A percentile compares a stretch with the other conserved stretches of the same genome.
Evolutionary conservation across 345 rosid genomes (phyloP).

Genomic region (Populus nigra): DNA sequence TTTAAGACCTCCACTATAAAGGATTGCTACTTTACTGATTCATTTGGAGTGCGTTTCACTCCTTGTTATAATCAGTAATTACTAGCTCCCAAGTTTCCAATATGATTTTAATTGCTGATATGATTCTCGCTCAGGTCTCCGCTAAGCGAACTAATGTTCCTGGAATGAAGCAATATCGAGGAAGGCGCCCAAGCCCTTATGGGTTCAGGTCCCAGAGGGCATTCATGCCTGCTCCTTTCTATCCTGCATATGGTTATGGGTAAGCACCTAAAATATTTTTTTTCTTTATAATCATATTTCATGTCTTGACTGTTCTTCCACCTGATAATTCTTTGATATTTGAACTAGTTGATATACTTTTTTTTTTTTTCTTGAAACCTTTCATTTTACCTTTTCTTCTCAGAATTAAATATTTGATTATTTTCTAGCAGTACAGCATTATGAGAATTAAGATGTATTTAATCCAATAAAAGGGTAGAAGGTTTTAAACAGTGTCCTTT

Average conservation of each 20-base stretch:
- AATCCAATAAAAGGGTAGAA: neutral
- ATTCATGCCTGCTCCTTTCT: conserved; percentile 67
- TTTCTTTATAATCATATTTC: neutral
- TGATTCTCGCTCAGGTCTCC: conserved; percentile 61
- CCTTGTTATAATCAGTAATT: neutral
- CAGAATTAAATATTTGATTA: neutral
- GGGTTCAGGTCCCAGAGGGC: conserved; percentile 84
- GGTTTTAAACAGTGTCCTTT: neutral
- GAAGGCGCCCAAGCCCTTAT: conserved; percentile 64
- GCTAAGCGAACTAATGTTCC: conserved; percentile 95
- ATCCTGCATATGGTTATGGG: conserved; percentile 78
- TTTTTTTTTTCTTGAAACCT: neutral
- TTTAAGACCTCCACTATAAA: neutral
- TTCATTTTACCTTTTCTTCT: neutral
- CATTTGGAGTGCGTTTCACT: neutral
- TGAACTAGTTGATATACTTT: neutral
- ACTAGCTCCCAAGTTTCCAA: neutral
- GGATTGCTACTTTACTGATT: neutral
- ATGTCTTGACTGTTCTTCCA: neutral
- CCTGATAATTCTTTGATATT: neutral
- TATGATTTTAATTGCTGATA: conserved; percentile 7
- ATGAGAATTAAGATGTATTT: neutral
- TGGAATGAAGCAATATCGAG: conserved; percentile 90
- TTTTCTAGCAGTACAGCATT: neutral
- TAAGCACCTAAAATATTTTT: conserved; percentile 30